Base-by-base conservation (phyloP, 768 basidiomycete species). In the Pleurotus eryngii region DNA sequence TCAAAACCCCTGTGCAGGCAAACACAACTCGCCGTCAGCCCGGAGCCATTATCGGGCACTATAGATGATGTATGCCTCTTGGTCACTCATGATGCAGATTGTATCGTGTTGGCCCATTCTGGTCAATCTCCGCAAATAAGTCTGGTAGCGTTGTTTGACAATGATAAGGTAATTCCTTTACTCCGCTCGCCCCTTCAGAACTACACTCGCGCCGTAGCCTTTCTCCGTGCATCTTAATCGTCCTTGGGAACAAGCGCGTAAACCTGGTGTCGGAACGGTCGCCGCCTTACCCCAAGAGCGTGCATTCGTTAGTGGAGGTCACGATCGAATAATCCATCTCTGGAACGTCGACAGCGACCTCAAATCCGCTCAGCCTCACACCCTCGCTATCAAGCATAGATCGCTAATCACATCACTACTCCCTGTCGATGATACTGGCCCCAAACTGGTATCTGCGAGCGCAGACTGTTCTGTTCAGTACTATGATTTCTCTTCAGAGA, bases 241-340 rank as follows among this genome's bases (percentile, higher is more conserved):
- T 43, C 68, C 71, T n/a, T 67, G 68, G 71, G 69, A 65, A 58
- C 57, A 48, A n/a, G 42, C n/a, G 12, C 79, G 71, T 60, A 77
- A 70, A 59, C 62, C 67, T 12, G 81, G 79, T 3, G 70, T 74
- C 24, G 80, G 78, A 50, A 73, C 76, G 15, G 60, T 81, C 9
- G 64, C 75, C n/a, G 40, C 75, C 12, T 66, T 81, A 69, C 64
- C 69, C 63, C 75, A 74, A 35, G 72, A 75, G 11, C 62, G 67
- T 38, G 66, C 69, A 65, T 81, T 82, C 64, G 79, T 71, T 3
- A 82, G 72, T 7, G 81, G 80, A 22, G 80, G 81, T 4, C 73
- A 78, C 47, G 79, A 82, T 63, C 80, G 80, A 55, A 55, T 61
- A 38, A 71, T 82, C 15, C 79, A 80, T 56, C 63, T 81, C 5